Evolutionary conservation across 129 eudicot species (phyloP).

Genomic region (Ambrosia artemisiifolia): DNA sequence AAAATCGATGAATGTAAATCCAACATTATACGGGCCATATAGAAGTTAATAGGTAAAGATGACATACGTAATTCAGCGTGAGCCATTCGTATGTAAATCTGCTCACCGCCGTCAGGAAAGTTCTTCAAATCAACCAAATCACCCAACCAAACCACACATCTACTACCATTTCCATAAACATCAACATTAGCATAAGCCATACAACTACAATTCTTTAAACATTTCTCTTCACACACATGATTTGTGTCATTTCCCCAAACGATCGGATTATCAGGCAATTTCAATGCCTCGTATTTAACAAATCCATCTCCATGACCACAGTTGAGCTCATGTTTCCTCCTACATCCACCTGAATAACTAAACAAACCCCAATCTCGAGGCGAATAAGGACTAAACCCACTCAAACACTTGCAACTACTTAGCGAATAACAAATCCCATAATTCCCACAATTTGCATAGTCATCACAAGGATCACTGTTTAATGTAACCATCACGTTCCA

Average conservation of each 20-base stretch:
- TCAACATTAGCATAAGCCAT: conserved; percentile 48
- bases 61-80: conserved; percentile 28
- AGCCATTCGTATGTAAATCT: conserved; percentile 39
- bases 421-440: conserved; percentile 39
- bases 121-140: conserved; percentile 40
- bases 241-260: conserved; percentile 29
- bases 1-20: background rate
- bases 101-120: conserved; percentile 18
- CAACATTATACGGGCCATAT: background rate
- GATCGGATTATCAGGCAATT: conserved; percentile 49
- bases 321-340: conserved; percentile 19
- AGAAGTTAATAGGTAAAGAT: background rate
- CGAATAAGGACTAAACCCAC: conserved; percentile 40
- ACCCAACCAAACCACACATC: conserved; percentile 44
- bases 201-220: conserved; percentile 41
- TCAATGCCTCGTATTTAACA: conserved; percentile 38
- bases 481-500: conserved; percentile 33
- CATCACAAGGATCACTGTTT: conserved; percentile 49
- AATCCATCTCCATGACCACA: conserved; percentile 51
- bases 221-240: conserved; percentile 27
- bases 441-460: conserved; percentile 40
- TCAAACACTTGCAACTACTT: conserved; percentile 45
- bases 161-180: conserved; percentile 31
- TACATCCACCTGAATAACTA: conserved; percentile 46
- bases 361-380: conserved; percentile 39